Conservation (phyloP, 352 stramenopile species). For the Peronospora destructor region DNA sequence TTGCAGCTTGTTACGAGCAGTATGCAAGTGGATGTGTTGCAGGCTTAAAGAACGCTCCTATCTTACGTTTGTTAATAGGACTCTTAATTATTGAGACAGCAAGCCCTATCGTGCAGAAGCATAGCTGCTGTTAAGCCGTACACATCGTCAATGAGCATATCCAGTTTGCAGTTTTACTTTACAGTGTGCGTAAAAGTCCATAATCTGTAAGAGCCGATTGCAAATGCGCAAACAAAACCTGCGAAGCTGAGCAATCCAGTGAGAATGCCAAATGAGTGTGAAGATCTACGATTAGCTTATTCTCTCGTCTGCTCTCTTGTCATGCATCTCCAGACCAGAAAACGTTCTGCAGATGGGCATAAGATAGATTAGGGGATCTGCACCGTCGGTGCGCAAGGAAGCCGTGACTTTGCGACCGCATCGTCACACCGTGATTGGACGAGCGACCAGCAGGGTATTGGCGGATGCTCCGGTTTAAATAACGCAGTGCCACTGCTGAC, state of each 20-base stretch:
- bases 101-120: conserved; percentile 8
- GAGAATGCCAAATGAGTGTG: not conserved
- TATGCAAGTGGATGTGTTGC: not conserved
- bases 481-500: not conserved
- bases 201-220: not conserved
- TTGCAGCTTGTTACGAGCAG: not conserved
- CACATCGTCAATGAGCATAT: conserved; percentile 11
- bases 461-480: not conserved
- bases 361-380: conserved; percentile 29
- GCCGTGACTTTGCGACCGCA: conserved; percentile 18
- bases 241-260: too few species aligned
- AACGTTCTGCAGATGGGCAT: conserved; percentile 21
- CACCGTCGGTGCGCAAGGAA: conserved; percentile 3
- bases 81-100: not conserved
- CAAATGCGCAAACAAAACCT: not conserved
- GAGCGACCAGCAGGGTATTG: not conserved
- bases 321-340: conserved; percentile 22
- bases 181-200: not conserved
- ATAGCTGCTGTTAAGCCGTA: conserved; percentile 19
- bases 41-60: conserved; percentile 1
- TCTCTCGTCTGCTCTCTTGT: conserved; percentile 22
- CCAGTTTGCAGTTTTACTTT: not conserved
- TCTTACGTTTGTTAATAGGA: not conserved
- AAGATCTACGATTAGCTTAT: conserved; percentile 24
- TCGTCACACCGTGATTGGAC: conserved; percentile 13